These are phyloP conservation scores for Physcomitrium patens DNA, from an alignment of 225 moss, liverwort and hornwort species.

Conservation along the genomic window DNA sequence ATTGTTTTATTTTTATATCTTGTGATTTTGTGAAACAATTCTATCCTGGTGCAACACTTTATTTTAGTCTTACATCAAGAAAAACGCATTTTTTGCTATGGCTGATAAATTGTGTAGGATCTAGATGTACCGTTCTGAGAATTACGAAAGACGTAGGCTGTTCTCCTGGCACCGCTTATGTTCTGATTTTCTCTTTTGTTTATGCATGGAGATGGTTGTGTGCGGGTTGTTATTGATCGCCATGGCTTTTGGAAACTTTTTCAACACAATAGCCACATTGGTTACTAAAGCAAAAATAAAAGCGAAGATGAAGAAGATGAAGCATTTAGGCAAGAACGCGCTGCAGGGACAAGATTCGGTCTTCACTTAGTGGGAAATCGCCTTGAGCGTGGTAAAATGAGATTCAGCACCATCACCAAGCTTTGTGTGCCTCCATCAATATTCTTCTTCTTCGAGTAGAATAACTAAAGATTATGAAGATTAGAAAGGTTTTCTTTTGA, in stretches of 20 bases:
- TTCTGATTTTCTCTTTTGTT: not conserved
- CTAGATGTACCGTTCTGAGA: not conserved
- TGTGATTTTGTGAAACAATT: not conserved
- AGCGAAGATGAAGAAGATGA: slow-evolving; percentile 88
- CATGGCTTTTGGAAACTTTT: slow-evolving; percentile 90
- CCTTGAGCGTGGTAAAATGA: slow-evolving; percentile 31
- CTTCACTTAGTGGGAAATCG: slow-evolving; percentile 3
- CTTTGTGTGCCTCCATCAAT: slow-evolving; percentile 15
- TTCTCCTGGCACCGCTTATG: too few relatives aligned
- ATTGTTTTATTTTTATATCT: not conserved
- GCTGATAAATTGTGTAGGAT: not conserved
- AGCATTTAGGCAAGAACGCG: slow-evolving; percentile 53
- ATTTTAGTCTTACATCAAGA: not conserved
- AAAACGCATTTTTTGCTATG: not conserved
- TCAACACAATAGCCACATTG: slow-evolving; percentile 80
- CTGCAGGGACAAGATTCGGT: slow-evolving; percentile 43
- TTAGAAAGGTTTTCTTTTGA: not conserved
- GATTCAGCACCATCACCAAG: slow-evolving; percentile 19
- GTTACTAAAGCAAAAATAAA: slow-evolving; percentile 90
- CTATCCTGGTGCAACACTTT: not conserved
- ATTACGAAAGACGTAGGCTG: too few relatives aligned
- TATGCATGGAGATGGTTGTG: slow-evolving; percentile 75
- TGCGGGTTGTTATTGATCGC: slow-evolving; percentile 79
- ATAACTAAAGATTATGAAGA: slow-evolving; percentile 11
- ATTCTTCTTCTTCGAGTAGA: slow-evolving; percentile 26